Evolutionary conservation across 352 stramenopile species (phyloP).

Genomic region (Phytophthora chlamydospora): DNA sequence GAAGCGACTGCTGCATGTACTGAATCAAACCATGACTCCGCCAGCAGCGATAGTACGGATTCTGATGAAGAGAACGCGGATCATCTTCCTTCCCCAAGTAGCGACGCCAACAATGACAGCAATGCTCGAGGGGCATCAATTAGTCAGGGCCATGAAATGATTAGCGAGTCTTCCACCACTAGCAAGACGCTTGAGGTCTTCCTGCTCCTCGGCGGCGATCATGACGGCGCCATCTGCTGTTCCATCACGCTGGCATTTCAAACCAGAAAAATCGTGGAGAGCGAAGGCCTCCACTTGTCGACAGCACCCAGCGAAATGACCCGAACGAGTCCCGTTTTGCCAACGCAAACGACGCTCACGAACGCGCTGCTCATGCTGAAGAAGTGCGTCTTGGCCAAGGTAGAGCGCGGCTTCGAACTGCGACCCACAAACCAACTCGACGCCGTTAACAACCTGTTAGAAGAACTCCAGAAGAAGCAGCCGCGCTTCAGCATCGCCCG

Average conservation of each 20-base stretch:
- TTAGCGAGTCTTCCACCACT: neutral
- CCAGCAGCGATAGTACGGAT: too few relatives aligned
- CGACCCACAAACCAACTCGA: constrained; percentile 22
- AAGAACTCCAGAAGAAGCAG: constrained; percentile 7
- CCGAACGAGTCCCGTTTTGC: constrained; percentile 17
- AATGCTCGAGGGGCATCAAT: too few relatives aligned
- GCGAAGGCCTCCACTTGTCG: constrained; percentile 31
- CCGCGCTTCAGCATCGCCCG: constrained; percentile 16
- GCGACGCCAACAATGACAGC: too few relatives aligned
- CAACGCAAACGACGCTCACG: constrained; percentile 20
- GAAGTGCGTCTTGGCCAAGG: constrained; percentile 27
- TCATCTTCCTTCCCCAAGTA: too few relatives aligned
- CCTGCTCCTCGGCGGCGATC: constrained; percentile 43
- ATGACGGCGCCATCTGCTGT: constrained; percentile 46
- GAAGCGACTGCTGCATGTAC: too few relatives aligned
- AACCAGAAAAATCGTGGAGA: constrained; percentile 31
- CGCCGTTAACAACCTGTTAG: constrained; percentile 21
- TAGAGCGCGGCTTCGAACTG: constrained; percentile 31
- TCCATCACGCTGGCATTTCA: constrained; percentile 24
- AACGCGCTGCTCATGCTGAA: constrained; percentile 43
- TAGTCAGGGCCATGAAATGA: neutral
- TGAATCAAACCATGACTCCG: too few relatives aligned
- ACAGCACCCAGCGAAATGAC: constrained; percentile 21
- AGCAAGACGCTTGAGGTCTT: constrained; percentile 30
- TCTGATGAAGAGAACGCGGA: too few relatives aligned